Base-by-base conservation (phyloP, 345 rosid species). In the Eucalyptus caleyi region DNA sequence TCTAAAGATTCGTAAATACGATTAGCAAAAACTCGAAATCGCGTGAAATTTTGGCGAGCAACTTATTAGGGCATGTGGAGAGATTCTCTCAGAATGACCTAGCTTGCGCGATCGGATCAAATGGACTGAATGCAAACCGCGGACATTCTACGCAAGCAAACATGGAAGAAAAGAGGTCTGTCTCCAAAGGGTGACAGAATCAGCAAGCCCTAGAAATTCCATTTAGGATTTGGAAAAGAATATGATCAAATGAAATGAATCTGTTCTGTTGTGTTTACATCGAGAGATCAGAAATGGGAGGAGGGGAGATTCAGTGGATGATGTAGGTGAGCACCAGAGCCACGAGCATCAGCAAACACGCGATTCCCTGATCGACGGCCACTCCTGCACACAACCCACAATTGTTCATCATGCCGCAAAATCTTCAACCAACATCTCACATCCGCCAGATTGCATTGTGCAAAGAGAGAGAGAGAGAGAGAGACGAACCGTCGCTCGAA, bases 321-420 rank as follows among this genome's bases (percentile, higher is more conserved):
- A 89, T 51, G 88, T 89, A 89, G 24, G 90, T 89, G n/a, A 89
- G 90, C 86, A 87, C 72, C 86, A 89, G 77, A 9, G 90, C 90
- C 67, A 87, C 69, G 44, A 89, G 54, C 90, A 89, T 89, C 50
- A 89, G 88, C 88, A 51, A 34, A 42, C 23, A 89, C 6, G 88
- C 90, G 10, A 89, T 54, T 40, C 90, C 90, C 77, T 89, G 90
- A 59, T 89, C 90, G 42, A 89, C 44, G 27, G 90, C 88, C 88
- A 45, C 45, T 21, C 90, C 90, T 89, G 88, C 88, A 89, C 26
- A 16, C 23, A 3, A 50, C 0, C 23, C 81, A 47, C 37, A 1
- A 3, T 18, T 9, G 1, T 34, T 34, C 62, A 65, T 14, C 62
- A 6, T 8, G 3, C 56, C 56, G 0, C 56, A 53, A 53, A 53